A percentile compares a stretch with the other conserved stretches of the same genome.
Conservation (phyloP, 2,329 filamentous ascomycete genomes). For the Colletotrichum falcatum region DNA sequence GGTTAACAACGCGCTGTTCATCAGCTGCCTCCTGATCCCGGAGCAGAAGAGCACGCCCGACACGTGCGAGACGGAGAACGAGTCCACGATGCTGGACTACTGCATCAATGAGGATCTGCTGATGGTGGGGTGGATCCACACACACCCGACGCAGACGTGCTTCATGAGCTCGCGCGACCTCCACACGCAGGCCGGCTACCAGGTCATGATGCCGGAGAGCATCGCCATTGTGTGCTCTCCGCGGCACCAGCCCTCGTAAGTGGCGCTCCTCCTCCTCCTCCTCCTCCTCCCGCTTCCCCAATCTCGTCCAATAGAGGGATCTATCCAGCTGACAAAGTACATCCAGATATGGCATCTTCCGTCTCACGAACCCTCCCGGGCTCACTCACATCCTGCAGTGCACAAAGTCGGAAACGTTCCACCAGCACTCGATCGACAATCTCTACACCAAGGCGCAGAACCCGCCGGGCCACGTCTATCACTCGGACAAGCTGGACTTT, state of each 20-base stretch:
- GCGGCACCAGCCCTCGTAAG: constrained; percentile 79
- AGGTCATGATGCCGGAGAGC: constrained; percentile 95
- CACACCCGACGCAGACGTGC: constrained; percentile 94
- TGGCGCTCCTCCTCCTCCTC: constrained; percentile 40
- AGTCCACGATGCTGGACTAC: constrained; percentile 87
- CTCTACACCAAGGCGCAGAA: constrained; percentile 82
- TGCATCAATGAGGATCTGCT: constrained; percentile 86
- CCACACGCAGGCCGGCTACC: constrained; percentile 94
- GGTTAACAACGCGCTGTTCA: constrained; percentile 93
- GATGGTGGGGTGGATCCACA: constrained; percentile 97
- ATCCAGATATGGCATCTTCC: constrained; percentile 86
- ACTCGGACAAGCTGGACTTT: constrained; percentile 73
- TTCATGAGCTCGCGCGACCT: constrained; percentile 97
- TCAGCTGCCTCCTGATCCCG: constrained; percentile 88
- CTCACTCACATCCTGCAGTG: constrained; percentile 87
- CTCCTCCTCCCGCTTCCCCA: no score
- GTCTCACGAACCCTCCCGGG: constrained; percentile 92
- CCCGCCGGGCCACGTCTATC: constrained; percentile 76
- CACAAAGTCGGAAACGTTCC: constrained; percentile 82
- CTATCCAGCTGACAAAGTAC: constrained; percentile 10
- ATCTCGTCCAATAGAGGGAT: constrained; percentile 10
- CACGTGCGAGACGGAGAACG: constrained; percentile 94
- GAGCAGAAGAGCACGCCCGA: constrained; percentile 91
- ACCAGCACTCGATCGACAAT: constrained; percentile 75
- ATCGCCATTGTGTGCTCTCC: constrained; percentile 98